Base-by-base conservation (phyloP, 1,284 basidiomycete genomes). In the Cystobasidiaceae sp. region DNA sequence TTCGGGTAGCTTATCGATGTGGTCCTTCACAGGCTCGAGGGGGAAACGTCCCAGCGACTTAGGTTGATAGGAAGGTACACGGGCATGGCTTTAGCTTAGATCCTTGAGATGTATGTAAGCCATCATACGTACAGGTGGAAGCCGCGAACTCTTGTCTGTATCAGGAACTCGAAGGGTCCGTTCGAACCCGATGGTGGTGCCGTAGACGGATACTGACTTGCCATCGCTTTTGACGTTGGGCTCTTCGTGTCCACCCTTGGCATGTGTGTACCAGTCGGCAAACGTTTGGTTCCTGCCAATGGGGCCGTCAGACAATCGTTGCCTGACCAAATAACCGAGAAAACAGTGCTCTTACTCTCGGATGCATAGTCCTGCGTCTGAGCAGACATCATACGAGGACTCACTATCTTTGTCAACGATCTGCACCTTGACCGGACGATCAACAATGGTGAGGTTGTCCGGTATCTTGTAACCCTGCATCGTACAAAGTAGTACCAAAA, bases 121-220 rank as follows among this genome's bases (percentile, higher is more conserved):
- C 3, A 44, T 25, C n/a, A 7, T 8, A 23, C 65, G 21, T 23
- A 68, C 67, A 4, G 67, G 61, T 25, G 67, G 67, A 4, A 68
- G 48, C 5, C 43, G n/a, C 21, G 50, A 43, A 4, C 5, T 9
- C 19, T 68, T 30, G 27, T 21, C 56, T 32, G 44, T 30, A 50
- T 68, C 67, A n/a, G 67, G 67, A 5, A 68, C 67, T n/a, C 61
- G 52, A 5, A 68, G 28, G 11, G 67, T 65, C 15, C 61, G 44
- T 19, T 68, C 52, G 15, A 68, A 45, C 17, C 15, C 27, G 25
- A 59, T 49, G 13, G 39, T 37, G 9, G 30, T 55, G 19, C 44
- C 59, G 28, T 32, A n/a, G 4, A 67, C n/a, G 2, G 8, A 15
- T 13, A 44, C 27, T 0, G 34, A 30, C 9, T 21, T 9, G 45